Evolutionary conservation across 306 rosid genomes (phyloP).

Genomic region (Malus domestica): ASM211411v1 NC_041804.1:15580001-15580500

Average conservation of each 20-base stretch:
- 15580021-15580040: slow-evolving; percentile 25
- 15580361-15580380: too few species aligned
- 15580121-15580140: not conserved
- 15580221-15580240: too few species aligned
- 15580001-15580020: slow-evolving; percentile 22
- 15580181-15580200: too few species aligned
- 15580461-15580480: not conserved
- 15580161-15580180: too few species aligned
- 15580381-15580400: too few species aligned
- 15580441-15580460: not conserved
- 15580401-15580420: not conserved
- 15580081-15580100: slow-evolving; percentile 22
- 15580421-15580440: not conserved
- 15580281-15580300: too few species aligned
- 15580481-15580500: not conserved
- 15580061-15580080: not conserved
- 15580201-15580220: too few species aligned
- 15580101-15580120: not conserved
- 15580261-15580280: too few species aligned
- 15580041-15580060: not conserved
- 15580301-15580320: too few species aligned
- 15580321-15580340: too few species aligned
- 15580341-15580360: too few species aligned
- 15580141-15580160: not conserved
- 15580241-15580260: fast-evolving